Conservation (phyloP, 345 rosid species). For the Salix dunnii region DNA sequence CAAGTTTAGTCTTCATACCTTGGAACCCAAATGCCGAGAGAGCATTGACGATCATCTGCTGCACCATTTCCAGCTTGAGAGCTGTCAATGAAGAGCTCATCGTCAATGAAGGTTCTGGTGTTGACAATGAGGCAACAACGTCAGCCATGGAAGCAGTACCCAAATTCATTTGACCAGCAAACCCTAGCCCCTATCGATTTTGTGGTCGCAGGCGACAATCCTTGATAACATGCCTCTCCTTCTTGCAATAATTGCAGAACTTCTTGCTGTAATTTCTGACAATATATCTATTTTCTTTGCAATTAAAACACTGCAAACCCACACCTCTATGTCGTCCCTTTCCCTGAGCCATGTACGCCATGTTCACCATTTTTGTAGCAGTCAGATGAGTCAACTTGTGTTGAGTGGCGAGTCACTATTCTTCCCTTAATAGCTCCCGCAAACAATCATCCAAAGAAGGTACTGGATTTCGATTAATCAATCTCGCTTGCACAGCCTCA, state of each 20-base stretch:
- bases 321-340: not conserved
- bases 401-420: too few species aligned
- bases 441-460: too few species aligned
- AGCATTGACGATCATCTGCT: not conserved
- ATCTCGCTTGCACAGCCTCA: too few species aligned
- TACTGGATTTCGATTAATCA: too few species aligned
- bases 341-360: not conserved
- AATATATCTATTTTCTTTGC: not conserved
- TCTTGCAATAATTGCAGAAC: not conserved
- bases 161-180: not conserved
- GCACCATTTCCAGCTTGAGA: not conserved
- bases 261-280: not conserved
- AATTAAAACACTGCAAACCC: too few species aligned
- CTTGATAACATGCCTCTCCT: not conserved
- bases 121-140: not conserved
- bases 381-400: too few species aligned
- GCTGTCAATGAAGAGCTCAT: not conserved
- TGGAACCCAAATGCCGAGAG: too few species aligned
- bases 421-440: too few species aligned
- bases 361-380: not conserved
- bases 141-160: too few species aligned
- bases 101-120: not conserved
- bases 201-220: not conserved
- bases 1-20: not conserved
- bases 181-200: not conserved